Evolutionary conservation across 2,329 filamentous ascomycete genomes (phyloP), one percentile per base, ranked within the genome.

Genomic region (Cryphonectria nitschkei): DNA sequence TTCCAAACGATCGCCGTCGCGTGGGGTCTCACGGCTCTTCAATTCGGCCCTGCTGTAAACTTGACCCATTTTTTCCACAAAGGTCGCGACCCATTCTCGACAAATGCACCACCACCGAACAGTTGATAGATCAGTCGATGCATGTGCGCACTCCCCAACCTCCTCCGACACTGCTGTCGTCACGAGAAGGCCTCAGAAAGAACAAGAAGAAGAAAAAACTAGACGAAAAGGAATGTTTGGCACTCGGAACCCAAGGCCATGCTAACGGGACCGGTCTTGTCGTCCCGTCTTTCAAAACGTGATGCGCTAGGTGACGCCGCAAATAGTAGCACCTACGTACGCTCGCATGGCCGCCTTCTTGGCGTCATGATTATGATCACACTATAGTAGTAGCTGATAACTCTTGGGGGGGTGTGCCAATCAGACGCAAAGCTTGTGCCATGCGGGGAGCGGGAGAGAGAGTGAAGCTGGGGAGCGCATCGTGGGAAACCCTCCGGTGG

Each of bases 1-100:
- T 39, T 8, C 58, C 32, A 39, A 5, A n/a, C 16, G 58, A 61
- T 61, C 58, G 58, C 58, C 58, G 58, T n/a, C 32, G 32, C 32
- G 32, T 39, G 58, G 32, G 58, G 58, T 37, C 32, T 61, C 58
- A n/a, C 32, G 32, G 34, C 19, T 13, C 26, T 37, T 61, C 32
- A n/a, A 61, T 61, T 61, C 58, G 58, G 58, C 58, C 58, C 58
- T 61, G 58, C 14, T 61, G 32, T 61, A 22, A 14, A n/a, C 19
- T 6, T 39, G 58, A 13, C 58, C 58, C 58, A n/a, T 61, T 58
- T 58, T 58, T 32, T 22, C 46, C 32, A 32, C n/a, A 29, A 34
- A 32, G 26, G 58, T 39, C 58, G 22, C 34, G 58, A 34, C 58
- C 58, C 32, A 39, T 39, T 9, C 9, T 22, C 46, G n/a, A 22